Evolutionary conservation across 2,329 filamentous ascomycete species (phyloP).

Genomic region (Raffaelea albimanens): DNA sequence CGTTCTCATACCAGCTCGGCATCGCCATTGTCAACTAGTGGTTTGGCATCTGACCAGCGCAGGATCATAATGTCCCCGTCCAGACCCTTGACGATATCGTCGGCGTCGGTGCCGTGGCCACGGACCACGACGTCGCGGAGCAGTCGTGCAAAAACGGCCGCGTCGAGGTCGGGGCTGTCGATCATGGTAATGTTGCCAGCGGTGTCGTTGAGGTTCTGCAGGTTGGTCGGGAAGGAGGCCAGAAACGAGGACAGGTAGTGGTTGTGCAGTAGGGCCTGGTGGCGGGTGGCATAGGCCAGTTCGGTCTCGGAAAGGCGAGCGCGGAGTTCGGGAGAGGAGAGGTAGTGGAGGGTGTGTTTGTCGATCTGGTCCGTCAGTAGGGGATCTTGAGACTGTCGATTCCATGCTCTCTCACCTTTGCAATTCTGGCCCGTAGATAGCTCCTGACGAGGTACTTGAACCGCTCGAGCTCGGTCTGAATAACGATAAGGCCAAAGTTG

Average conservation of each 20-base stretch:
- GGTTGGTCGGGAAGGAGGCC: conserved; percentile 62
- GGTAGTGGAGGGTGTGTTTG: conserved; percentile 64
- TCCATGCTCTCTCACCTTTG: conserved; percentile 51
- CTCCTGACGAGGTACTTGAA: conserved; percentile 86
- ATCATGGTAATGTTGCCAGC: conserved; percentile 89
- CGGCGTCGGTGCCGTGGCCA: conserved; percentile 54
- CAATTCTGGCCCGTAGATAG: conserved; percentile 73
- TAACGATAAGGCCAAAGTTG: conserved; percentile 87
- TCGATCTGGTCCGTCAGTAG: conserved; percentile 49
- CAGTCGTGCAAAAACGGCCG: conserved; percentile 75
- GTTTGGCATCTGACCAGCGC: conserved; percentile 65
- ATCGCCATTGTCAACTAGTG: conserved; percentile 41
- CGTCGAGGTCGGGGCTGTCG: conserved; percentile 71
- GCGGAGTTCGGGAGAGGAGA: conserved; percentile 44
- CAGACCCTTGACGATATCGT: conserved; percentile 47
- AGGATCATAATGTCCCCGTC: conserved; percentile 60
- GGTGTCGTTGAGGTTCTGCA: conserved; percentile 85
- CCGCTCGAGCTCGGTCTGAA: conserved; percentile 91
- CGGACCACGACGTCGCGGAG: conserved; percentile 50
- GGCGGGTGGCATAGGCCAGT: conserved; percentile 70
- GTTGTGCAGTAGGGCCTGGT: conserved; percentile 73
- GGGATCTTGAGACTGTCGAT: neutral
- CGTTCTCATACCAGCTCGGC: conserved; percentile 48
- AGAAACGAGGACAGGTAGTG: conserved; percentile 86
- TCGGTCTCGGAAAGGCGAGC: conserved; percentile 67